A percentile compares a stretch with the other conserved stretches of the same genome.
These are phyloP conservation scores for Apiotrichum mycotoxinovorans DNA, from an alignment of 1,284 basidiomycete genomes.

Conservation along the genomic window DNA sequence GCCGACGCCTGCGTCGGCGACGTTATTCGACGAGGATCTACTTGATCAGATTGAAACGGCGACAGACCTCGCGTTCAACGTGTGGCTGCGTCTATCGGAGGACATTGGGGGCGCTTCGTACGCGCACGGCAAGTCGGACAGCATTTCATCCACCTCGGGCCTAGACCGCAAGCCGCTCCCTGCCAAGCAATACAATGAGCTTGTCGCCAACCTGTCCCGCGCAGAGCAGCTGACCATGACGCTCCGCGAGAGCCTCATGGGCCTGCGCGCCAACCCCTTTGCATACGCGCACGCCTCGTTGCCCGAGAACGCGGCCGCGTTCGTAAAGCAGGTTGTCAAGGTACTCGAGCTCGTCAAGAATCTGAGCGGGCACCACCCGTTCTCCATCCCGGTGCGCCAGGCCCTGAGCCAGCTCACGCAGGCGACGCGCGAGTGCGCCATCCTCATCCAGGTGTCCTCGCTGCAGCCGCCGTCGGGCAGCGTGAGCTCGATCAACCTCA, in stretches of 20 bases:
- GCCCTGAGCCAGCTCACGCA: conserved; percentile 48
- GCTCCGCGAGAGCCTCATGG: conserved; percentile 40
- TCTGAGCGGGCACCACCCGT: conserved; percentile 45
- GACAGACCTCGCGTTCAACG: conserved; percentile 50
- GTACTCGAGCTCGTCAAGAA: conserved; percentile 50
- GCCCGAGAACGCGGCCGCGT: conserved; percentile 38
- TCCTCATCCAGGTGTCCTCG: conserved; percentile 48
- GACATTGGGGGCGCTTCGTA: conserved; percentile 37
- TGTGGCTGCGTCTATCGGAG: conserved; percentile 52
- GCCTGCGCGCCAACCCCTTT: conserved; percentile 39
- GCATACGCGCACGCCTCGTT: conserved; percentile 29
- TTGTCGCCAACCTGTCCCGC: conserved; percentile 38
- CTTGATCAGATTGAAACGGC: conserved; percentile 53
- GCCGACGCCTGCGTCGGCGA: conserved; percentile 46
- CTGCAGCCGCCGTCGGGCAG: conserved; percentile 34
- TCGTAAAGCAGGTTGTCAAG: conserved; percentile 51
- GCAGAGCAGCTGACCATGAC: conserved; percentile 43
- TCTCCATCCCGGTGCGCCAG: conserved; percentile 38
- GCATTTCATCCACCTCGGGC: conserved; percentile 1
- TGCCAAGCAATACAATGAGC: conserved; percentile 35
- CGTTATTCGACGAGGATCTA: conserved; percentile 51
- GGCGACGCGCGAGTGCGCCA: conserved; percentile 52
- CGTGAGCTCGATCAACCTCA: not conserved
- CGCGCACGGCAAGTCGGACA: conserved; percentile 18
- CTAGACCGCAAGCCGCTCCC: conserved; percentile 32